Conservation (phyloP, 1,284 basidiomycete species). For the Fomitopsis pinicola region DNA sequence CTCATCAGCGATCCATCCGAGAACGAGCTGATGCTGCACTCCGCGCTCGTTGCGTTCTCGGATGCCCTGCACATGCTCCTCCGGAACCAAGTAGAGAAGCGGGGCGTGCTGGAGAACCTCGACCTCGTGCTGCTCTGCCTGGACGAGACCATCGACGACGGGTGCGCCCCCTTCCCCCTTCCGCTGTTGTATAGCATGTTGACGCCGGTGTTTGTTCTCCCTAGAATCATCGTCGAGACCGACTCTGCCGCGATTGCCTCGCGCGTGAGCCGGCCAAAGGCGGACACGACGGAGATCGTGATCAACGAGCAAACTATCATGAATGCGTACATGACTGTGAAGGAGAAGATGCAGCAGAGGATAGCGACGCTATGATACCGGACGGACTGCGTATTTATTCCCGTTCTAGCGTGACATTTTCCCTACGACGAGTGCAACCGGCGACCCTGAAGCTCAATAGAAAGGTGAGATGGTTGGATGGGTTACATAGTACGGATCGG, state of each 20-base stretch:
- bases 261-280: conserved; percentile 87
- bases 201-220: not conserved
- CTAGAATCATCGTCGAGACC: conserved; percentile 94
- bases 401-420: not conserved
- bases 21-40: conserved; percentile 96
- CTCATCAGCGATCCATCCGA: conserved; percentile 86
- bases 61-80: conserved; percentile 87
- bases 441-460: too few relatives aligned
- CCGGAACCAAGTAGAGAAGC: conserved; percentile 92
- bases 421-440: too few relatives aligned
- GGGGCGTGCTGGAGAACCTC: conserved; percentile 91
- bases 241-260: conserved; percentile 95
- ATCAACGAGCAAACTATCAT: conserved; percentile 98
- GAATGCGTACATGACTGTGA: conserved; percentile 88
- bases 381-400: not conserved
- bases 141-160: conserved; percentile 98
- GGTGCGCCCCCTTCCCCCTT: conserved; percentile 43
- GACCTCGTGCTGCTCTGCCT: conserved; percentile 91
- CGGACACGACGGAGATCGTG: conserved; percentile 94
- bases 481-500: too few relatives aligned
- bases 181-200: not conserved
- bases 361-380: conserved; percentile 47
- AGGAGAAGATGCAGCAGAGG: conserved; percentile 70
- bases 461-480: too few relatives aligned
- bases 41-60: conserved; percentile 79